Evolutionary conservation across 129 eudicot species (phyloP).

Genomic region (Ambrosia artemisiifolia): DNA sequence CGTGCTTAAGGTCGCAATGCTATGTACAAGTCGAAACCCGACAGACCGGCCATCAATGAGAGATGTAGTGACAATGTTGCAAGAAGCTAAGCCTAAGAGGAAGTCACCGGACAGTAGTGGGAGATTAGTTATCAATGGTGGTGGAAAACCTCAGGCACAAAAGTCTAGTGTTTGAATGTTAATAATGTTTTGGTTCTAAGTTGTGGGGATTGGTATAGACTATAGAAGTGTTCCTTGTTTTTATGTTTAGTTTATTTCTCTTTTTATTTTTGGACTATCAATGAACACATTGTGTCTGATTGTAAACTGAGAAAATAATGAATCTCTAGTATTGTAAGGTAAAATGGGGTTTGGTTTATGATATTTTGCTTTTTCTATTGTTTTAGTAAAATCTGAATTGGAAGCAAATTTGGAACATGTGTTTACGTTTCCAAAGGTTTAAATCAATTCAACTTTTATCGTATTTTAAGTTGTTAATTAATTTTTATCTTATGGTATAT

Average conservation of each 20-base stretch:
- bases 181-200: slow-evolving; percentile 26
- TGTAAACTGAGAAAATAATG: slow-evolving; percentile 17
- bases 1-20: slow-evolving; percentile 66
- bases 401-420: background rate
- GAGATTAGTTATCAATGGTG: slow-evolving; percentile 26
- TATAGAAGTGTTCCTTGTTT: slow-evolving; percentile 21
- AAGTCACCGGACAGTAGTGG: slow-evolving; percentile 51
- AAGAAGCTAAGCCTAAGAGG: slow-evolving; percentile 87
- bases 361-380: background rate
- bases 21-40: slow-evolving; percentile 86
- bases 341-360: background rate
- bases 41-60: slow-evolving; percentile 95
- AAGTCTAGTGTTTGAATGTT: slow-evolving; percentile 45
- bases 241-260: slow-evolving; percentile 1
- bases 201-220: slow-evolving; percentile 31
- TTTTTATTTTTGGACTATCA: slow-evolving; percentile 29
- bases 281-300: slow-evolving; percentile 22
- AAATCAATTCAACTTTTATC: background rate
- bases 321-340: background rate
- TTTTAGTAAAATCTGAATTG: background rate
- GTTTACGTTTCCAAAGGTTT: background rate
- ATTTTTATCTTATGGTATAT: no score
- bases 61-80: slow-evolving; percentile 88
- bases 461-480: background rate
- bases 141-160: slow-evolving; percentile 34